Evolutionary conservation across 2,329 filamentous ascomycete genomes (phyloP), one percentile per base, ranked within the genome.

Genomic region (Cytospora chrysosperma): DNA sequence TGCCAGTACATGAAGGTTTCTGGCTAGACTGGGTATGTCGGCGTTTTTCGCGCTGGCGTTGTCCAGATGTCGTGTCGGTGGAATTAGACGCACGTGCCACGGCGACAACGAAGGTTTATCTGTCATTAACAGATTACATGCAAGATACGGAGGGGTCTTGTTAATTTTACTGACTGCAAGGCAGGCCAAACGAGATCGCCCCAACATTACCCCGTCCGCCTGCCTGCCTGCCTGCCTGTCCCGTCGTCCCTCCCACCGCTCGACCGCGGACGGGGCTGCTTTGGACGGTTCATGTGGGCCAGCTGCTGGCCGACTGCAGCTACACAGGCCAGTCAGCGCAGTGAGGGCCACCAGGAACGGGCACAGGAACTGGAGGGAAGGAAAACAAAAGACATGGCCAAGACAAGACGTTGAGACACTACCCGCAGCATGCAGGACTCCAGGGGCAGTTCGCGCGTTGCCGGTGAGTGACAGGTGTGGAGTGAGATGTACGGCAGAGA

Each of bases 331-430:
- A 10, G 12, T 3, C 12, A 3, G 12, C 12, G 30, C 30, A 32
- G 28, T 4, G 30, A 10, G 2, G 30, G 12, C 40, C 62, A 61
- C 49, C 32, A 53, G 62, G 51, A 47, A 47, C 43, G n/a, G n/a
- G n/a, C n/a, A 47, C 19, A 40, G 37, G 2, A 47, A 12, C 21
- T 5, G n/a, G n/a, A n/a, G n/a, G n/a, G n/a, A n/a, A n/a, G n/a
- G n/a, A n/a, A n/a, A n/a, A n/a, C n/a, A n/a, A n/a, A n/a, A n/a
- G n/a, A n/a, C n/a, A n/a, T n/a, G n/a, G n/a, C n/a, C n/a, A n/a
- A 49, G 56, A 57, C 43, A 52, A 64, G 62, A 64, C 62, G 56
- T 51, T 43, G 57, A 64, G 54, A 61, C 58, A 49, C n/a, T n/a
- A n/a, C 52, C 57, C 51, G 51, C 34, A 56, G 47, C 62, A 24